These are phyloP conservation scores for Fistulinella prunicolor DNA, from an alignment of 768 basidiomycete species.

Conservation along the genomic window DNA sequence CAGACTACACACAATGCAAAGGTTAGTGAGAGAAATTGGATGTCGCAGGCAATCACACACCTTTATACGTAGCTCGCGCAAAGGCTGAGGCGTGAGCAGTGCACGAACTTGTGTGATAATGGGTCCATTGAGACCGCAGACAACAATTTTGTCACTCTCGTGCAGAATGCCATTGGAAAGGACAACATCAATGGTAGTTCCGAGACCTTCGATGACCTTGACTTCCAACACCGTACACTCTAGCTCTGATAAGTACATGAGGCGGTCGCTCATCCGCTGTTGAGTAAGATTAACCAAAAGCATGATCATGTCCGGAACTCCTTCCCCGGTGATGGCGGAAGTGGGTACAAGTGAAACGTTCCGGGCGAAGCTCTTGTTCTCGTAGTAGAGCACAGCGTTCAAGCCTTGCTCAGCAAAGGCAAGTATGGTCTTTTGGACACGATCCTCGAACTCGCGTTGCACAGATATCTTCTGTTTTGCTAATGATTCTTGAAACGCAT, in stretches of 20 bases:
- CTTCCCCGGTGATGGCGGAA: slow-evolving; percentile 97
- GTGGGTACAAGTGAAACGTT: slow-evolving; percentile 97
- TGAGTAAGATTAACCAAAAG: slow-evolving; percentile 95
- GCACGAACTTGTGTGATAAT: slow-evolving; percentile 95
- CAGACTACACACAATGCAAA: slow-evolving; percentile 52
- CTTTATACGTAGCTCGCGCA: slow-evolving; percentile 95
- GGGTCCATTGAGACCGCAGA: slow-evolving; percentile 96
- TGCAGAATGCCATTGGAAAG: slow-evolving; percentile 89
- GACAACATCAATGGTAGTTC: slow-evolving; percentile 96
- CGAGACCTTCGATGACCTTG: slow-evolving; percentile 96
- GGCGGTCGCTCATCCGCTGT: slow-evolving; percentile 92
- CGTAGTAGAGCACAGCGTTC: slow-evolving; percentile 94
- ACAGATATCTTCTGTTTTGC: slow-evolving; percentile 76
- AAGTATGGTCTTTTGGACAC: slow-evolving; percentile 77
- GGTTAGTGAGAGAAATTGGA: slow-evolving; percentile 2
- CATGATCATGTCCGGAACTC: slow-evolving; percentile 99
- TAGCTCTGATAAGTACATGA: slow-evolving; percentile 97
- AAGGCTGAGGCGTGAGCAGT: slow-evolving; percentile 90
- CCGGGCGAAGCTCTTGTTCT: slow-evolving; percentile 92
- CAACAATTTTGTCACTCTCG: slow-evolving; percentile 92
- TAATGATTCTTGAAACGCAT: slow-evolving; percentile 88
- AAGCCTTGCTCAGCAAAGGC: slow-evolving; percentile 98
- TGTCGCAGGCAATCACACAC: slow-evolving; percentile 37
- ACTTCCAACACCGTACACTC: slow-evolving; percentile 99
- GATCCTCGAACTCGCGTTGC: slow-evolving; percentile 90